Evolutionary conservation across 371 early-diverging fungal genomes (phyloP).

Genomic region (Apophysomyces ossiformis): DNA sequence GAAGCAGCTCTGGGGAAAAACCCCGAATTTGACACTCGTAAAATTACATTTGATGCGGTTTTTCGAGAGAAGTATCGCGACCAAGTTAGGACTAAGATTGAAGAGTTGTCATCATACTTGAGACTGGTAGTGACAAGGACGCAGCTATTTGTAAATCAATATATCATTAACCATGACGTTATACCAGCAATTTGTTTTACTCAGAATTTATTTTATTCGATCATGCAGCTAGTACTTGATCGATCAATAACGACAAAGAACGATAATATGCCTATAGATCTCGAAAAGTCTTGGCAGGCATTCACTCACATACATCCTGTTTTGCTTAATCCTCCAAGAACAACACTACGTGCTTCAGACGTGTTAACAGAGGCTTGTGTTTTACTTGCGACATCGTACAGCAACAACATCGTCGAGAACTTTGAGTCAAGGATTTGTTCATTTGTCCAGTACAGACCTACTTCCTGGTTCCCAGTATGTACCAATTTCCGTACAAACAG

Average conservation of each 20-base stretch:
- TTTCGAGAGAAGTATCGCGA: not conserved
- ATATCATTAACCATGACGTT: not conserved
- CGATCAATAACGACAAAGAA: not conserved
- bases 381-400: no score
- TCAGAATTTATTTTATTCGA: not conserved
- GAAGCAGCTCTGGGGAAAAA: not conserved
- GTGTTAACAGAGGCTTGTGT: no score
- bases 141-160: not conserved
- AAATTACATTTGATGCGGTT: not conserved
- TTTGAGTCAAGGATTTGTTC: no score
- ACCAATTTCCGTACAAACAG: no score
- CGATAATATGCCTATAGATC: no score
- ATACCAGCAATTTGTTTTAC: not conserved
- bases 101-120: not conserved
- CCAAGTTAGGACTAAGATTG: not conserved
- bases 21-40: not conserved
- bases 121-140: not conserved
- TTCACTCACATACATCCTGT: no score
- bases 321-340: no score
- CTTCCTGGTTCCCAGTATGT: no score
- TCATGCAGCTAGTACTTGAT: not conserved
- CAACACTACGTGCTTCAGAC: no score
- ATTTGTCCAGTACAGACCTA: no score
- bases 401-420: no score
- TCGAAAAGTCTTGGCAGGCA: no score